A percentile compares a stretch with the other conserved stretches of the same genome.
These are phyloP conservation scores for Zygoascus bituminiphila DNA, from an alignment of 805 yeast species.

Conservation along the genomic window DNA sequence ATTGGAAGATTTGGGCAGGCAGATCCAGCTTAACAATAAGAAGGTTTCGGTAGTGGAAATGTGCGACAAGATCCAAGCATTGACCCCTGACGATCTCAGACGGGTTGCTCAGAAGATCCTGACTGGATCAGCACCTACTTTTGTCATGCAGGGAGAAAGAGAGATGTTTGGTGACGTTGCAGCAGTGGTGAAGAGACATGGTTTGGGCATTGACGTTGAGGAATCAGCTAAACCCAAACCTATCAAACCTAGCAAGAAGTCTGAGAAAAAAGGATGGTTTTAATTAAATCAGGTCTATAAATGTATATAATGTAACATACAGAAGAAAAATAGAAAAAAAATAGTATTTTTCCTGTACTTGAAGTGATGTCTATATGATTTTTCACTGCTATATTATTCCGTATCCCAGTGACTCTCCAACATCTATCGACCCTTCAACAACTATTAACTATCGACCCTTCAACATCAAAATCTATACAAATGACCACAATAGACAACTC, in stretches of 20 bases:
- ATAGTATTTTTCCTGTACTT: no score
- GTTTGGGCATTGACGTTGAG: slow-evolving; percentile 44
- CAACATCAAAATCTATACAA: background rate
- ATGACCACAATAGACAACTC: background rate
- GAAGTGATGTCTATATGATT: no score
- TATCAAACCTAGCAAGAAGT: background rate
- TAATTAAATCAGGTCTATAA: background rate
- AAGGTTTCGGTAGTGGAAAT: slow-evolving; percentile 71
- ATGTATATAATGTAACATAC: no score
- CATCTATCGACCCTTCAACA: background rate
- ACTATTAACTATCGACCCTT: background rate
- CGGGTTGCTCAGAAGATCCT: slow-evolving; percentile 68
- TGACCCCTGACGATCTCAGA: slow-evolving; percentile 60
- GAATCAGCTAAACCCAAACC: slow-evolving; percentile 3
- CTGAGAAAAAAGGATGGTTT: background rate
- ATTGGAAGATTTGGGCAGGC: slow-evolving; percentile 92
- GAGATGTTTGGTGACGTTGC: slow-evolving; percentile 80
- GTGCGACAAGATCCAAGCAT: slow-evolving; percentile 63
- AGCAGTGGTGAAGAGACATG: slow-evolving; percentile 55
- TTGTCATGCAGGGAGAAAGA: slow-evolving; percentile 83
- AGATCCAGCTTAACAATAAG: slow-evolving; percentile 74
- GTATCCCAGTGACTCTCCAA: no score
- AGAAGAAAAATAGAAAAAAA: no score
- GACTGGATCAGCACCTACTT: slow-evolving; percentile 66
- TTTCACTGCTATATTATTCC: no score